These are phyloP conservation scores for Acacia melanoxylon DNA, from an alignment of 306 rosid species.

Conservation along the genomic window DNA sequence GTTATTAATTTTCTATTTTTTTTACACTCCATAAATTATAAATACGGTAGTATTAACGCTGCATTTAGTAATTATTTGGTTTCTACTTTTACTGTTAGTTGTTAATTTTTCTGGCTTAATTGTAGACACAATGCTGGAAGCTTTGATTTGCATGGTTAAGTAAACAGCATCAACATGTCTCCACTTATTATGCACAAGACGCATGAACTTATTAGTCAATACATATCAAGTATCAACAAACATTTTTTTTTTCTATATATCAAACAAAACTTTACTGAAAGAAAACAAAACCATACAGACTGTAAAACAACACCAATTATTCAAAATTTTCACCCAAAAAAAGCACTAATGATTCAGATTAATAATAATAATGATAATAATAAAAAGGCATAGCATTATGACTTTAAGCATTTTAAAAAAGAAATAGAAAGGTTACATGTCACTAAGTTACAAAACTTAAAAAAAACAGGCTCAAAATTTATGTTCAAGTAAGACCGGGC, in stretches of 20 bases:
- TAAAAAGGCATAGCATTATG: too few relatives aligned
- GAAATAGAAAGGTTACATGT: too few relatives aligned
- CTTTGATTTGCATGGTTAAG: neutral
- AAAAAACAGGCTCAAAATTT: too few relatives aligned
- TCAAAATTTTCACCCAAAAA: too few relatives aligned
- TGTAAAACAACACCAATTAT: neutral
- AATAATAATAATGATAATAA: neutral
- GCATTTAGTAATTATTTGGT: neutral
- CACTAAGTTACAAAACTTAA: too few relatives aligned
- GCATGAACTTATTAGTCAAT: neutral
- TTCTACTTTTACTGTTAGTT: neutral
- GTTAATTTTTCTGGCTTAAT: neutral
- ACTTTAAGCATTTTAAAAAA: too few relatives aligned
- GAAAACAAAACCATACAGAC: neutral
- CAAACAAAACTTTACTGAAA: neutral
- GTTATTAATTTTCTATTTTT: neutral
- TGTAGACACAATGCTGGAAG: neutral
- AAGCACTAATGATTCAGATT: neutral
- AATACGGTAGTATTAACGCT: neutral
- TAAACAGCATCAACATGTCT: neutral
- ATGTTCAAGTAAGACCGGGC: too few relatives aligned
- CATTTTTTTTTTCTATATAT: neutral
- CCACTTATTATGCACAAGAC: neutral
- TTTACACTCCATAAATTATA: neutral
- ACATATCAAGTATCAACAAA: too few relatives aligned